A percentile compares a stretch with the other conserved stretches of the same genome.
These are phyloP conservation scores for Lumnitzera racemosa DNA, from an alignment of 345 rosid species.

Conservation along the genomic window DNA sequence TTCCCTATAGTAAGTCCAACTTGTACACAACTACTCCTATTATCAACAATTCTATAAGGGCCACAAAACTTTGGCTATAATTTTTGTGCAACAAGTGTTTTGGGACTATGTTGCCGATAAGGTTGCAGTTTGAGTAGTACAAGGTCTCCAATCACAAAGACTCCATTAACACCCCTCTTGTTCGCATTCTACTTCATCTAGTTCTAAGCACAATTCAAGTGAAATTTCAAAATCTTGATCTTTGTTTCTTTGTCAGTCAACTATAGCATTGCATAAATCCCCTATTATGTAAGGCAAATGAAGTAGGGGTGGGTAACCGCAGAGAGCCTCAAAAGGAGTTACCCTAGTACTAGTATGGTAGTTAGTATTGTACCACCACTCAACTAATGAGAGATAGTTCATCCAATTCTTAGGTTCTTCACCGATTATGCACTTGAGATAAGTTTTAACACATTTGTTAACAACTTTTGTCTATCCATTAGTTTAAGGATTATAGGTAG, in stretches of 20 bases:
- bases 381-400: not conserved
- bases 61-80: not conserved
- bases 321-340: conserved; percentile 3
- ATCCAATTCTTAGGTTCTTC: not conserved
- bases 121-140: not conserved
- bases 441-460: not conserved
- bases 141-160: not conserved
- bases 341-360: not conserved
- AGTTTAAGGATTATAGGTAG: not conserved
- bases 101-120: not conserved
- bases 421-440: not conserved
- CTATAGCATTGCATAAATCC: not conserved
- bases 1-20: not conserved
- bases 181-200: not conserved
- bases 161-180: not conserved
- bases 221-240: not conserved
- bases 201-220: not conserved
- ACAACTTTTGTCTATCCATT: not conserved
- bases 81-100: not conserved
- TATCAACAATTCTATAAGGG: not conserved
- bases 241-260: not conserved
- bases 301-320: not conserved
- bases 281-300: conserved; percentile 1
- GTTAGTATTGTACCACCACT: too few species aligned
- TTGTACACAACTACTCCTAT: not conserved